Evolutionary conservation across 768 basidiomycete genomes (phyloP), one percentile per base, ranked within the genome.

Genomic region (Tephrocybe sp.): DNA sequence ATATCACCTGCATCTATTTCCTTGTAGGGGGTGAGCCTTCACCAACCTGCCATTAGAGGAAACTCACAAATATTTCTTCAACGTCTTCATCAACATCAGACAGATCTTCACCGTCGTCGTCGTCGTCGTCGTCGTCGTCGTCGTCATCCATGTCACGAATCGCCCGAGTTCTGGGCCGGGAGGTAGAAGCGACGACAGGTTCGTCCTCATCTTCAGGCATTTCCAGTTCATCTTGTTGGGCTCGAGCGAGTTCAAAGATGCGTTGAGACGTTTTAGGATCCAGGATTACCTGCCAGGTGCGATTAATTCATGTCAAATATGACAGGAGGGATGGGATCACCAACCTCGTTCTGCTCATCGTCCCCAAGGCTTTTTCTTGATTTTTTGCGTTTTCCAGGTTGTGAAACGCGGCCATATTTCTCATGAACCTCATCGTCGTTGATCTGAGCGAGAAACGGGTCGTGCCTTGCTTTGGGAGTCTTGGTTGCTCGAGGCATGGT

Each of bases 1-100:
- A 96, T 76, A 70, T 98, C 97, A 54, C 76, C 83, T 52, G 89
- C 83, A 71, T 98, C 95, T 63, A 99, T 89, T 77, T 96, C 80
- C 89, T 91, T 62, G 47, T 47, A 39, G 35, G 48, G 51, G 45
- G 47, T 61, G 42, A 57, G 49, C 45, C 41, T 45, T 48, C 43
- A 48, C 45, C n/a, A 11, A 33, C 41, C 53, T 26, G 20, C 31
- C 16, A 34, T 41, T 38, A 32, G 40, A 45, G 45, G 26, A 20
- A 23, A 45, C 83, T 66, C 64, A 85, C 84, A 60, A 84, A 78
- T 67, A 78, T 77, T 48, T 79, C 79, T 53, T 87, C 85, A 6
- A 81, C 73, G 45, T 87, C 82, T 45, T 73, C 71, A 17, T 64
- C 72, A 10, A 75, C 72, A 44, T 77, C 78, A 16, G 51, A 58